Conservation (phyloP, 441 rosid species). For the Adansonia gregorii region DNA sequence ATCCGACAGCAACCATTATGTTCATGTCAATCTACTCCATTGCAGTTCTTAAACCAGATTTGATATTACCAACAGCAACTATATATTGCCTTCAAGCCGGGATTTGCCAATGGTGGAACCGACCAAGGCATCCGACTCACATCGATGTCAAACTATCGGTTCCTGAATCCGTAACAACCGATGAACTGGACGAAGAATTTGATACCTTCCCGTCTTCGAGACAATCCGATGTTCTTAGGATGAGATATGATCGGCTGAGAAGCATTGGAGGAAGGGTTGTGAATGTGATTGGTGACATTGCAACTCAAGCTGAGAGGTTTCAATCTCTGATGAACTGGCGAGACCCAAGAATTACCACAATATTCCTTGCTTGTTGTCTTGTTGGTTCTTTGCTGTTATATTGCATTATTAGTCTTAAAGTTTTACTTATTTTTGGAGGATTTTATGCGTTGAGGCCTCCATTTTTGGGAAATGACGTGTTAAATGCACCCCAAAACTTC, state of each 20-base stretch:
- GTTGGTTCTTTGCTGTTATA: slow-evolving; percentile 56
- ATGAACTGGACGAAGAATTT: slow-evolving; percentile 88
- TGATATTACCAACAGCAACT: not conserved
- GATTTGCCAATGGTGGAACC: slow-evolving; percentile 70
- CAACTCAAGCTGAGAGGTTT: slow-evolving; percentile 87
- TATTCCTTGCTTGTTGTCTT: slow-evolving; percentile 74
- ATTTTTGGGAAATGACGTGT: slow-evolving; percentile 62
- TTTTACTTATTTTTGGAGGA: slow-evolving; percentile 63
- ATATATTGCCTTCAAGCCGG: slow-evolving; percentile 51
- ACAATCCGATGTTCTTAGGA: slow-evolving; percentile 66
- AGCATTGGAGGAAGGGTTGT: slow-evolving; percentile 87
- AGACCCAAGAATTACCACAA: slow-evolving; percentile 79
- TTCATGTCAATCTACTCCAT: not conserved
- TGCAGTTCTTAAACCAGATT: not conserved
- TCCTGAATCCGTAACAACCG: slow-evolving; percentile 73
- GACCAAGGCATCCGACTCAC: slow-evolving; percentile 80
- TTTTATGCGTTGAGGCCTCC: slow-evolving; percentile 81
- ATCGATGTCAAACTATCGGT: slow-evolving; percentile 88
- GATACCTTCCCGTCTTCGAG: slow-evolving; percentile 83
- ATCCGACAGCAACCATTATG: not conserved
- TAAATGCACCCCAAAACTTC: slow-evolving; percentile 86
- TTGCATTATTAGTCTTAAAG: slow-evolving; percentile 71
- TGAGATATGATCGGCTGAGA: slow-evolving; percentile 87
- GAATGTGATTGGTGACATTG: slow-evolving; percentile 85
- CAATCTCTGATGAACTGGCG: slow-evolving; percentile 90